A percentile compares a stretch with the other conserved stretches of the same genome.
Conservation (phyloP, 371 early-diverging fungal genomes). For the Batrachochytrium dendrobatidis region DNA sequence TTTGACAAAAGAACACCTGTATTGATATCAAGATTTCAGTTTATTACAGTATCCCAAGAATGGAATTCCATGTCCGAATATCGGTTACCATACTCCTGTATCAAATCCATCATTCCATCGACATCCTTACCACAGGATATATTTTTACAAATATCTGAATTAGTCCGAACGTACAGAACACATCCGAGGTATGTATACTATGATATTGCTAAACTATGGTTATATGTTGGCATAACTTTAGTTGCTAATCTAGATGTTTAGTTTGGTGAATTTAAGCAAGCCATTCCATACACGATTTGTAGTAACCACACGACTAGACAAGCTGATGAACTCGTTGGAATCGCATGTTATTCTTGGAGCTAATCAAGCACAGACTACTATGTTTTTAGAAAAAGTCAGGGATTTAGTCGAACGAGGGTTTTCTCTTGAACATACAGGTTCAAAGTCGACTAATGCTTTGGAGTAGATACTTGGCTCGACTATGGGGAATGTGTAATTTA, state of each 20-base stretch:
- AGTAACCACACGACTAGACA: background rate
- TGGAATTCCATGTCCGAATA: conserved; percentile 9
- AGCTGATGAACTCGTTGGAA: conserved; percentile 3
- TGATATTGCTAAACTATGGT: background rate
- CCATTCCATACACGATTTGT: background rate
- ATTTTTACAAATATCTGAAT: background rate
- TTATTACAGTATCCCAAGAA: conserved; percentile 36
- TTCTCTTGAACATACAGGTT: too few relatives aligned
- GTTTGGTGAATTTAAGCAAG: background rate
- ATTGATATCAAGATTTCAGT: conserved; percentile 31
- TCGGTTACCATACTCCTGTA: conserved; percentile 3
- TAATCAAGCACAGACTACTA: background rate
- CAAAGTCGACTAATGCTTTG: too few relatives aligned
- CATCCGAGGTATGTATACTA: background rate
- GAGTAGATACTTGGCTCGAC: too few relatives aligned
- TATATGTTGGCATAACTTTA: background rate
- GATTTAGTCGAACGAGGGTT: background rate
- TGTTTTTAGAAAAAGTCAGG: background rate
- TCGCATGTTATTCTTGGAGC: conserved; percentile 3
- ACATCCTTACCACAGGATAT: background rate
- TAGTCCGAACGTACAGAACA: background rate
- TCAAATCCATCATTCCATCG: background rate
- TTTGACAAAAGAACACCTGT: conserved; percentile 47
- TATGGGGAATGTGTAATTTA: too few relatives aligned
- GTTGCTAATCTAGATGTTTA: background rate